phyloP scores from a whole-genome alignment of 129 eudicot genomes.

The Dittrichia graveolens region DNA sequence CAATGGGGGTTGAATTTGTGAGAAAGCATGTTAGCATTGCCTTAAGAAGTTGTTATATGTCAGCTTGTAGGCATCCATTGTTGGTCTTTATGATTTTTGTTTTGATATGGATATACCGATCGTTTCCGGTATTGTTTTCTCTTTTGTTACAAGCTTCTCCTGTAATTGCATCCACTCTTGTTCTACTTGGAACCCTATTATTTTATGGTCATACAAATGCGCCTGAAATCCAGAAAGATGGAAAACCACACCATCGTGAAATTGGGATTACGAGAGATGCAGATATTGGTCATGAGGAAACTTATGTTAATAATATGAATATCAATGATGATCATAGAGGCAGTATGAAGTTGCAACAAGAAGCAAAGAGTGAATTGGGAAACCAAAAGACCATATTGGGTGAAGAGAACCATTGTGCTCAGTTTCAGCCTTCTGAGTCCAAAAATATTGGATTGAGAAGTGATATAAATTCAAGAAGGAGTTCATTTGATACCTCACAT shows the following conservation, averaged over 20 bases:
- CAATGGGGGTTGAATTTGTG: constrained; percentile 54
- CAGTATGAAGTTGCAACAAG: constrained; percentile 30
- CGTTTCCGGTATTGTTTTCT: constrained; percentile 67
- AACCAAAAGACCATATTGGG: constrained; percentile 3
- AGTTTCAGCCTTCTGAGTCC: constrained; percentile 25
- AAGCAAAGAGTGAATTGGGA: constrained; percentile 29
- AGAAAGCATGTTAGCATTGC: constrained; percentile 45
- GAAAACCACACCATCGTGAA: constrained; percentile 29
- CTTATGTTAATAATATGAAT: constrained; percentile 20
- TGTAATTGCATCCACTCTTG: constrained; percentile 76
- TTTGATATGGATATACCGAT: constrained; percentile 54
- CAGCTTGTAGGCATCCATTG: constrained; percentile 69
- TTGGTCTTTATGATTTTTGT: constrained; percentile 55
- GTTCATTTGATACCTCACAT: constrained; percentile 45
- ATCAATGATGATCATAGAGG: constrained; percentile 19
- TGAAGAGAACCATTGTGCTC: constrained; percentile 23
- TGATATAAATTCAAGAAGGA: constrained; percentile 38
- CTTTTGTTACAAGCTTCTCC: constrained; percentile 77
- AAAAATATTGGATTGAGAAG: constrained; percentile 10
- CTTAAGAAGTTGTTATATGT: constrained; percentile 48
- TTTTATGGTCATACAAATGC: constrained; percentile 70
- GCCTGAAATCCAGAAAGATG: constrained; percentile 44
- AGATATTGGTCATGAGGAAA: constrained; percentile 34
- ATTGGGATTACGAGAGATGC: constrained; percentile 33
- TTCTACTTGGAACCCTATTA: constrained; percentile 81